Percentiles rank a stretch among this genome's conserved stretches.
phyloP scores from a whole-genome alignment of 1,284 basidiomycete species.

The Puccinia horiana region DNA sequence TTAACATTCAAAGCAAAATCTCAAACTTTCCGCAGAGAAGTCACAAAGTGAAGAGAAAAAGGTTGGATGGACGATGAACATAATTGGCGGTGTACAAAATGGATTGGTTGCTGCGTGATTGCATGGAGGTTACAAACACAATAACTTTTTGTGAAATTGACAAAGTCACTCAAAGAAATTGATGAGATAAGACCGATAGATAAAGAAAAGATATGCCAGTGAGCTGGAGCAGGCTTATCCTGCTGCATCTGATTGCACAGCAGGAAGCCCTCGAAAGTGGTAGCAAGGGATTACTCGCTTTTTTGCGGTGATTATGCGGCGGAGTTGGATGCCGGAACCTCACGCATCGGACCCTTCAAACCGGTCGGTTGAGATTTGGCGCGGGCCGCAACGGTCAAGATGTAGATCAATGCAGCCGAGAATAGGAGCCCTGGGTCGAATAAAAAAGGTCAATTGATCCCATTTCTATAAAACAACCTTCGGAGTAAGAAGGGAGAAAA shows the following conservation, averaged over 20 bases:
- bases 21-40: not conserved
- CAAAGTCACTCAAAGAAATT: no score
- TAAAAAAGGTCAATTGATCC: not conserved
- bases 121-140: not conserved
- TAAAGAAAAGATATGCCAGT: not conserved
- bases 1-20: not conserved
- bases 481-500: not conserved
- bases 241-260: not conserved
- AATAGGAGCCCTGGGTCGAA: constrained; percentile 16
- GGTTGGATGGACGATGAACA: not conserved
- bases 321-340: constrained; percentile 7
- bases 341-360: constrained; percentile 36
- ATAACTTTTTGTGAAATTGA: not conserved
- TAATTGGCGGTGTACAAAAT: not conserved
- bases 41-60: not conserved
- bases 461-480: not conserved
- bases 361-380: not conserved
- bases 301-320: not conserved
- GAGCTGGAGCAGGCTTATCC: not conserved
- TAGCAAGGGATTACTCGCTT: not conserved
- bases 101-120: not conserved
- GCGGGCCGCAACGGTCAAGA: not conserved
- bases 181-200: not conserved
- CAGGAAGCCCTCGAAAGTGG: not conserved
- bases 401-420: constrained; percentile 13